A percentile compares a stretch with the other conserved stretches of the same genome.
Evolutionary conservation across 495 filamentous ascomycete species (phyloP).

Genomic region (Aspergillus panamensis): DNA sequence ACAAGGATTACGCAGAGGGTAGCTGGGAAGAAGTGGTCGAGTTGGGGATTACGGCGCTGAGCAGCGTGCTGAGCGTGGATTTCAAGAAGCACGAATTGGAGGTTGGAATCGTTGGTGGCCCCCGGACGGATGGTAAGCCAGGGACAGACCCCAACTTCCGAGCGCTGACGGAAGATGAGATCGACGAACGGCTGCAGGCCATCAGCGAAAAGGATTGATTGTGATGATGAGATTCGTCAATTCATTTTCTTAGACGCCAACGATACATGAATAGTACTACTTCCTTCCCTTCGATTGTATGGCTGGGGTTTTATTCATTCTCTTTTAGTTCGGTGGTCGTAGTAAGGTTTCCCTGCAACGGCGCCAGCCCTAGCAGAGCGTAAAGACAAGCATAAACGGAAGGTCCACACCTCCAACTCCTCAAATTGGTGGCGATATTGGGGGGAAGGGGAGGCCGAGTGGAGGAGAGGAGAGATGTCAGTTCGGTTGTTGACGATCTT

Average conservation of each 20-base stretch:
- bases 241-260: slow-evolving; percentile 20
- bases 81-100: slow-evolving; percentile 99
- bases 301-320: slow-evolving; percentile 7
- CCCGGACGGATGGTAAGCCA: slow-evolving; percentile 72
- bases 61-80: slow-evolving; percentile 94
- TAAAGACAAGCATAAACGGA: not conserved
- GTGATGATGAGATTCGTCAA: slow-evolving; percentile 9
- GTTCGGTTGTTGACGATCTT: slow-evolving; percentile 13
- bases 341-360: slow-evolving; percentile 16
- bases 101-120: slow-evolving; percentile 91
- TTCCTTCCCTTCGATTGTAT: slow-evolving; percentile 1
- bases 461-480: slow-evolving; percentile 4
- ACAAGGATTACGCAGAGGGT: slow-evolving; percentile 91
- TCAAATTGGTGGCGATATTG: slow-evolving; percentile 18
- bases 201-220: slow-evolving; percentile 95
- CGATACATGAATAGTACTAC: slow-evolving; percentile 22
- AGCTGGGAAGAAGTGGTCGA: slow-evolving; percentile 98
- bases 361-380: not conserved
- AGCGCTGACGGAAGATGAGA: slow-evolving; percentile 92
- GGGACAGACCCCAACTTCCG: slow-evolving; percentile 75
- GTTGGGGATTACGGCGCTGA: slow-evolving; percentile 87
- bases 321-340: slow-evolving; percentile 3
- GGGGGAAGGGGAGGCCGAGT: not conserved
- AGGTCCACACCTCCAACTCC: slow-evolving; percentile 3
- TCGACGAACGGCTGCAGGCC: slow-evolving; percentile 94